Percentiles rank a stretch among this genome's conserved stretches.
Evolutionary conservation across 495 filamentous ascomycete genomes (phyloP).

Genomic region (Podospora pseudopauciseta): DNA sequence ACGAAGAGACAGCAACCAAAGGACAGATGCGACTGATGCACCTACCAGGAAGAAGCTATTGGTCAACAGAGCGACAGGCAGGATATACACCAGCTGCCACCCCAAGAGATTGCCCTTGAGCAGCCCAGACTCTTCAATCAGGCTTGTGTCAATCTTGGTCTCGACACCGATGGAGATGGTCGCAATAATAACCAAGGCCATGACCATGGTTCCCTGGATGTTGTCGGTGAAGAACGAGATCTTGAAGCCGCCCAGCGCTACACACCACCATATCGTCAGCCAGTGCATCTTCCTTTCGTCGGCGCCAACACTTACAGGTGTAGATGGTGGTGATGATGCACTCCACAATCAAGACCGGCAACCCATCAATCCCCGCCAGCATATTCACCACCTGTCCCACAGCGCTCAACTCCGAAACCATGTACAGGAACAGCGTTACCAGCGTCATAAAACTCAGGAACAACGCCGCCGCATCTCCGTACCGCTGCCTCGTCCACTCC

Average conservation of each 20-base stretch:
- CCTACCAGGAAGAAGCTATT: conserved; percentile 68
- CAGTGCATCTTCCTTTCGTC: not conserved
- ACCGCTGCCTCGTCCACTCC: conserved; percentile 73
- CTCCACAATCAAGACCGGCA: conserved; percentile 71
- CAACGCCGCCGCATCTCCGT: conserved; percentile 59
- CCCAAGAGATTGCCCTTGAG: conserved; percentile 59
- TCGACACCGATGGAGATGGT: conserved; percentile 68
- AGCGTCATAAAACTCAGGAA: conserved; percentile 69
- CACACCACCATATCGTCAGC: conserved; percentile 18
- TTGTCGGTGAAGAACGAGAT: conserved; percentile 78
- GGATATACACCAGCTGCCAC: conserved; percentile 75
- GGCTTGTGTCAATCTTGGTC: conserved; percentile 61
- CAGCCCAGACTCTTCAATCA: conserved; percentile 60
- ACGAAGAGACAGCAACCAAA: not conserved
- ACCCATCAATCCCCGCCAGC: conserved; percentile 66
- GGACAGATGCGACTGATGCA: not conserved
- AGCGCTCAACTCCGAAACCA: conserved; percentile 73
- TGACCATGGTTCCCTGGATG: conserved; percentile 70
- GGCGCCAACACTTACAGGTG: conserved; percentile 54
- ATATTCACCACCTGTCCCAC: conserved; percentile 67
- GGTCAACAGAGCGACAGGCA: conserved; percentile 69
- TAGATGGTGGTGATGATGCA: conserved; percentile 71
- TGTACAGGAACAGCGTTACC: conserved; percentile 76
- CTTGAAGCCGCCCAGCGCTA: conserved; percentile 70
- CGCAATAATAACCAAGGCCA: conserved; percentile 62